phyloP scores from a whole-genome alignment of 1,139 yeast genomes.

The Suhomyces taliae region DNA sequence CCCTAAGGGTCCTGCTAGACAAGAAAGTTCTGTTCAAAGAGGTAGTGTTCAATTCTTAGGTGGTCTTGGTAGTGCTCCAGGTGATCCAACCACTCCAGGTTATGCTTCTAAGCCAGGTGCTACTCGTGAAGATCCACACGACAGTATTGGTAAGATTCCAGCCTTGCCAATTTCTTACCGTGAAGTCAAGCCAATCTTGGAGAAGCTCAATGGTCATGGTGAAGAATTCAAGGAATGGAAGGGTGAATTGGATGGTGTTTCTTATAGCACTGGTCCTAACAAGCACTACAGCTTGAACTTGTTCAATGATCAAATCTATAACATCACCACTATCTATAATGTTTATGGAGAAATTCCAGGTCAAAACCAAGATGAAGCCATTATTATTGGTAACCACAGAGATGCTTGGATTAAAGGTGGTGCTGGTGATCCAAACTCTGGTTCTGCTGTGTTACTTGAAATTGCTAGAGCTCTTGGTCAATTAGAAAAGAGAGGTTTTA shows the following conservation, averaged over 20 bases:
- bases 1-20: conserved; percentile 49
- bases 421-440: conserved; percentile 51
- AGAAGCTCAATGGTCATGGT: conserved; percentile 37
- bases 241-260: conserved; percentile 45
- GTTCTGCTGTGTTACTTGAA: conserved; percentile 44
- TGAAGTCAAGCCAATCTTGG: conserved; percentile 47
- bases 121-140: conserved; percentile 43
- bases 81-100: conserved; percentile 91
- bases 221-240: conserved; percentile 31
- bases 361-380: conserved; percentile 38
- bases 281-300: conserved; percentile 43
- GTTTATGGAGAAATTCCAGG: conserved; percentile 50
- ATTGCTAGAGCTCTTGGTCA: conserved; percentile 48
- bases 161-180: conserved; percentile 48
- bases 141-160: conserved; percentile 46
- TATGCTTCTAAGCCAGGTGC: conserved; percentile 64
- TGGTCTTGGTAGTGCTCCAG: conserved; percentile 58
- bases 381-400: conserved; percentile 48
- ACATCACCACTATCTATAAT: conserved; percentile 44
- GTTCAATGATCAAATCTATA: conserved; percentile 42
- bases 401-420: conserved; percentile 59
- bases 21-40: conserved; percentile 50
- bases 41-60: conserved; percentile 83
- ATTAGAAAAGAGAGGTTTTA: conserved; percentile 43
- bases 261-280: conserved; percentile 49